Base-by-base conservation (phyloP, 2,329 filamentous ascomycete species). In the Fusarium sterilihyphosum region DNA sequence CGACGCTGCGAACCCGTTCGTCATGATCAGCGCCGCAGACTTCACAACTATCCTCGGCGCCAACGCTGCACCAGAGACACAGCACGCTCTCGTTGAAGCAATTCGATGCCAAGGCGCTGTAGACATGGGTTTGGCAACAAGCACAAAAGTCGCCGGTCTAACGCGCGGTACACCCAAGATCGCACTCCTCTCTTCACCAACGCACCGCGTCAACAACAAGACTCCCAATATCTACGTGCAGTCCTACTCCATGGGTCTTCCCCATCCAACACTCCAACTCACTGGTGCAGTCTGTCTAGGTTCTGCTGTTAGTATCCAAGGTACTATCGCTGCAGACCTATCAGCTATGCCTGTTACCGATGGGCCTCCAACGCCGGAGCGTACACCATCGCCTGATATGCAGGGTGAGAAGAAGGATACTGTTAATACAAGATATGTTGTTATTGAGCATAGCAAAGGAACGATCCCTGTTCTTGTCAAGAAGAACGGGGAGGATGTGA, bases 71-170 rank as follows among this genome's bases (percentile, higher is more conserved):
- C 61, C 67, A 1, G 64, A 60, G 29, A 63, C 52, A 12, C 60
- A 66, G 31, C 65, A 74, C 13, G 73, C 70, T 4, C 50, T 81
- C 0, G 82, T 91, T 24, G 84, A 92, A 73, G 79, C 81, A 1
- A 89, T 92, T 53, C 84, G 91, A 6, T 83, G 82, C 40, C 82
- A 84, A 63, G 91, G 86, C 0, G 88, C 89, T 1, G 85, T 88
- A 1, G 83, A 82, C 14, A 92, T 92, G 89, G 89, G 90, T 0
- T 82, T 92, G 9, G 85, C 82, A 0, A 24, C 83, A 4, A 76
- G 79, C 9, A 80, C 83, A 1, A 80, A 83, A 18, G 81, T 82
- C 2, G 82, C 82, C 1, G 74, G 74, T 5, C 61, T 70, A 6
- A 75, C 77, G 3, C 74, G 81, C 37, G 81, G 82, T 1, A 83